Conservation (phyloP, 192 early-diverging fungal genomes). For the Radiomyces spectabilis region DNA sequence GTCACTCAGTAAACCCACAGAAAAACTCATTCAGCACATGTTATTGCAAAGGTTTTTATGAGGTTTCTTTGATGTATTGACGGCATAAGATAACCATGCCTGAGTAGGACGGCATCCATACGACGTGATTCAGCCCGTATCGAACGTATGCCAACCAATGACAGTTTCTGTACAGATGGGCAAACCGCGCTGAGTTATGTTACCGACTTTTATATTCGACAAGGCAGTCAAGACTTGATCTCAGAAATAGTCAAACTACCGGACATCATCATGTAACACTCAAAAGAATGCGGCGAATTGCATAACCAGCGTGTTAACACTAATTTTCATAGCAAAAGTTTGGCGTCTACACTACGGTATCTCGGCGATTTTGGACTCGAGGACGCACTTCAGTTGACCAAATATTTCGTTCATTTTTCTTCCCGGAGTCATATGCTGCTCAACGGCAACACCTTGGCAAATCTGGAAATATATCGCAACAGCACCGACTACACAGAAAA, state of each 20-base stretch:
- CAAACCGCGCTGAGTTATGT: slow-evolving; percentile 33
- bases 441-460: slow-evolving; percentile 55
- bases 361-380: slow-evolving; percentile 56
- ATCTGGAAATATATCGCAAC: slow-evolving; percentile 60
- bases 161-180: slow-evolving; percentile 34
- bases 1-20: slow-evolving; percentile 47
- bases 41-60: slow-evolving; percentile 1
- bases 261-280: slow-evolving; percentile 15
- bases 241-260: slow-evolving; percentile 14
- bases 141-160: slow-evolving; percentile 38
- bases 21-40: slow-evolving; percentile 38
- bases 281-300: too few species aligned
- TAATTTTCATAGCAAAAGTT: slow-evolving; percentile 21
- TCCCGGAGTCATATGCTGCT: slow-evolving; percentile 55
- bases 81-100: too few species aligned
- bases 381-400: slow-evolving; percentile 44
- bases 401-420: slow-evolving; percentile 52
- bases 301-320: too few species aligned
- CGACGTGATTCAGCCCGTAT: slow-evolving; percentile 42
- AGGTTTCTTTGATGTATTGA: too few species aligned
- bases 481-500: slow-evolving; percentile 31
- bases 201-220: slow-evolving; percentile 34
- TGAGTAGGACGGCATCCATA: too few species aligned
- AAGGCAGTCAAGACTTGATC: neutral
- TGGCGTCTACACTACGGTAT: slow-evolving; percentile 53